phyloP scores from a whole-genome alignment of 108 stramenopile species.

The Pseudonitzschia pungens region DNA sequence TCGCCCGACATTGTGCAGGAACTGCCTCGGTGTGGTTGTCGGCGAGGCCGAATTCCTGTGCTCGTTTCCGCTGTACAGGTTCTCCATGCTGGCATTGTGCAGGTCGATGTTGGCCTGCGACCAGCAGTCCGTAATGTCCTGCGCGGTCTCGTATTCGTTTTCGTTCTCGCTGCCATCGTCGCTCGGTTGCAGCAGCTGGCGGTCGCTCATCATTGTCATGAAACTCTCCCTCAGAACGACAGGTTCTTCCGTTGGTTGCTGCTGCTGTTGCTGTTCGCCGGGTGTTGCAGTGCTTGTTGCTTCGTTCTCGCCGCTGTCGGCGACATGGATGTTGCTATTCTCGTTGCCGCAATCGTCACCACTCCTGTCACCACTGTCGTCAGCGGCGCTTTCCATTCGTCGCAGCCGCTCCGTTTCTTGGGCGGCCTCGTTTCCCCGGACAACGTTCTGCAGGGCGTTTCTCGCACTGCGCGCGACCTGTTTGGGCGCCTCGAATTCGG shows the following conservation, averaged over 20 bases:
- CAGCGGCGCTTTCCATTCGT: slow-evolving; percentile 3
- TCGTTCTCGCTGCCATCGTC: slow-evolving; percentile 9
- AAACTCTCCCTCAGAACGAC: slow-evolving; percentile 7
- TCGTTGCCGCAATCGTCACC: not conserved
- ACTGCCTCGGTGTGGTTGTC: not conserved
- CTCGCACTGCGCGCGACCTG: slow-evolving; percentile 26
- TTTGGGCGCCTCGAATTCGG: slow-evolving; percentile 45
- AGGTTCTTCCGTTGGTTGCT: too few species aligned
- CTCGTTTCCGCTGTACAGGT: slow-evolving; percentile 4
- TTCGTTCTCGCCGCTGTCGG: not conserved
- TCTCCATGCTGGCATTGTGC: slow-evolving; percentile 15
- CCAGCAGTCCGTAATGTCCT: not conserved
- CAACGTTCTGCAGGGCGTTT: slow-evolving; percentile 33
- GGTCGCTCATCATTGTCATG: not conserved
- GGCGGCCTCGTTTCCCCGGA: slow-evolving; percentile 17
- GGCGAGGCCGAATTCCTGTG: not conserved
- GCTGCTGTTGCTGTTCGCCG: not conserved
- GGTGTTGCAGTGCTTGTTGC: too few species aligned
- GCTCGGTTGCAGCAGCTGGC: slow-evolving; percentile 6
- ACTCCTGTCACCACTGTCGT: not conserved
- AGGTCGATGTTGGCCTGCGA: not conserved
- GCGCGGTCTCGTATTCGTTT: not conserved
- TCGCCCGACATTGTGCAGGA: slow-evolving; percentile 32
- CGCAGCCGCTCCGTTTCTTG: slow-evolving; percentile 5
- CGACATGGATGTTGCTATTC: not conserved